Evolutionary conservation across 1,284 basidiomycete species (phyloP).

Genomic region (Ustilago cynodontis): DNA sequence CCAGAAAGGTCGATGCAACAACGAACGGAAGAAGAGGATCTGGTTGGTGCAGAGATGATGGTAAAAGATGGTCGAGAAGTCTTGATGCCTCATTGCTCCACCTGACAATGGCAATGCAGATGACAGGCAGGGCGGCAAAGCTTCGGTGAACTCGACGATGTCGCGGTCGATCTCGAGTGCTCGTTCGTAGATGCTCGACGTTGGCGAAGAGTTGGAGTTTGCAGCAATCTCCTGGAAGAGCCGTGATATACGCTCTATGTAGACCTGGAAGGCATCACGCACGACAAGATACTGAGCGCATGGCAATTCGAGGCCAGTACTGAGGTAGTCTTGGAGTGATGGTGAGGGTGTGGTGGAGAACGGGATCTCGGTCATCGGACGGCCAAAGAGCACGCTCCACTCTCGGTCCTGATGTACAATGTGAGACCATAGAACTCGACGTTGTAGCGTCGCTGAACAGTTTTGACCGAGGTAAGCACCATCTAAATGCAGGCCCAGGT

Average conservation of each 20-base stretch:
- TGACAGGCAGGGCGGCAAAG: conserved; percentile 33
- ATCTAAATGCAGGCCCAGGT: conserved; percentile 39
- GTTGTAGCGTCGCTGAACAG: conserved; percentile 28
- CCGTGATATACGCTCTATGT: conserved; percentile 40
- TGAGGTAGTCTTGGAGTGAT: conserved; percentile 35
- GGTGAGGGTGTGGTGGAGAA: conserved; percentile 36
- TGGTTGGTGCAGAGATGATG: conserved; percentile 48
- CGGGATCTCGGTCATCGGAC: conserved; percentile 48
- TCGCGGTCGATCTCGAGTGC: conserved; percentile 44
- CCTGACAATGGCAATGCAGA: conserved; percentile 19
- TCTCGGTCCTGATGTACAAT: conserved; percentile 48
- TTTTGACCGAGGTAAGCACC: conserved; percentile 42
- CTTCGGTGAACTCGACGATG: conserved; percentile 29
- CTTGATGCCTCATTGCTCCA: conserved; percentile 36
- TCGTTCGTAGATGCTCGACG: conserved; percentile 31
- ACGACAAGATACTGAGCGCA: conserved; percentile 46
- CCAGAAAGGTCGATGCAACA: conserved; percentile 48
- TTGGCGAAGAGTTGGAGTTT: conserved; percentile 32
- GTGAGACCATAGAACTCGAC: conserved; percentile 46
- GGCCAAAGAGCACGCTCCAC: conserved; percentile 46
- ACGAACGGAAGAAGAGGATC: conserved; percentile 47
- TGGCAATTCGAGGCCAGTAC: conserved; percentile 31
- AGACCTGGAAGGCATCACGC: conserved; percentile 36
- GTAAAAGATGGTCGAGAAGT: conserved; percentile 48
- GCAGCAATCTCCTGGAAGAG: conserved; percentile 49